Evolutionary conservation across 192 early-diverging fungal genomes (phyloP).

Genomic region (Coemansia sp.): DNA sequence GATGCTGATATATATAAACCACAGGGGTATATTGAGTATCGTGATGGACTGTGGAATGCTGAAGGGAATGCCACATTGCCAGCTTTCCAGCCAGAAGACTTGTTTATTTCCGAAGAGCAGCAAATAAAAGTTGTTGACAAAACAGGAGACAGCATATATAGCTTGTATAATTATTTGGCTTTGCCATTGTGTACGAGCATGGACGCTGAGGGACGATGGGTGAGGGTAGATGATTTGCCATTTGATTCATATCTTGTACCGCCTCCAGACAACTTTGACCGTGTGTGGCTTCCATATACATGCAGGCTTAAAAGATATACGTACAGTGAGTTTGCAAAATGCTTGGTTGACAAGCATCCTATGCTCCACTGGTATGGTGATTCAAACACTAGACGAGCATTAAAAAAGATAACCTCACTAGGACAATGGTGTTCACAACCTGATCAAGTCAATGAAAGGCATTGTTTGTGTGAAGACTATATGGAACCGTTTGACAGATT

Average conservation of each 20-base stretch:
- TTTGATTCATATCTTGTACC: constrained; percentile 7
- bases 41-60: constrained; percentile 8
- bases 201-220: constrained; percentile 51
- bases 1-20: constrained; percentile 4
- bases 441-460: constrained; percentile 8
- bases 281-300: constrained; percentile 53
- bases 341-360: constrained; percentile 33
- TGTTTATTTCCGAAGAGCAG: background rate
- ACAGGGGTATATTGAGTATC: constrained; percentile 5
- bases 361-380: constrained; percentile 52
- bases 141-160: constrained; percentile 1
- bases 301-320: constrained; percentile 39
- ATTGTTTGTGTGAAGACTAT: constrained; percentile 56
- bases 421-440: constrained; percentile 44
- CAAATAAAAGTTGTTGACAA: background rate
- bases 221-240: constrained; percentile 18
- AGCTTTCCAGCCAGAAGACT: background rate
- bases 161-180: constrained; percentile 25
- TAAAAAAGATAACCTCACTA: constrained; percentile 52
- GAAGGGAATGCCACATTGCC: constrained; percentile 5
- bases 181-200: constrained; percentile 46
- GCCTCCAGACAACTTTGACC: constrained; percentile 27
- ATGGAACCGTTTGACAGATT: constrained; percentile 6
- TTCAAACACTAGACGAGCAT: constrained; percentile 48
- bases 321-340: constrained; percentile 42